Evolutionary conservation across 331 rosid species (phyloP).

Genomic region (Rhamnella rubrinervis): DNA sequence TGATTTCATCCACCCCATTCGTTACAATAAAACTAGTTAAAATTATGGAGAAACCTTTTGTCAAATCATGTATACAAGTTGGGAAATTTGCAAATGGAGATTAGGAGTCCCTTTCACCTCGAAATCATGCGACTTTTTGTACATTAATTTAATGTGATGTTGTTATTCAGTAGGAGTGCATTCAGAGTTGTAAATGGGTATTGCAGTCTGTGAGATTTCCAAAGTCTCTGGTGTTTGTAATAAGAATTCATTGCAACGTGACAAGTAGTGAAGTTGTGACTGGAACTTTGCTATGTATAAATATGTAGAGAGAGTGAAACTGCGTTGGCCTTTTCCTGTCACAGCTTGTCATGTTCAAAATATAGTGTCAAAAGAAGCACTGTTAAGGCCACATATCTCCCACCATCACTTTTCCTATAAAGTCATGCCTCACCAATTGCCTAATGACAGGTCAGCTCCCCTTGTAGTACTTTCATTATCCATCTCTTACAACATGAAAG

Average conservation of each 20-base stretch:
- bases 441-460: slow-evolving; percentile 9
- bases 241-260: too few relatives aligned
- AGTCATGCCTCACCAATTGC: not conserved
- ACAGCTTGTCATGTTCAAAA: not conserved
- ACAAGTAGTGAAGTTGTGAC: too few relatives aligned
- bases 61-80: too few relatives aligned
- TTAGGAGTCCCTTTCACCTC: not conserved
- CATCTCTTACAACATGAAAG: too few relatives aligned
- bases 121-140: too few relatives aligned
- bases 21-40: not conserved
- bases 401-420: not conserved
- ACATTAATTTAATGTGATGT: not conserved
- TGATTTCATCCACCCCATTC: slow-evolving; percentile 20
- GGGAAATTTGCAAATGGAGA: not conserved
- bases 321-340: not conserved
- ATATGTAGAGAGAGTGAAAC: too few relatives aligned
- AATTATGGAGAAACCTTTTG: not conserved
- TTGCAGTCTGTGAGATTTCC: too few relatives aligned
- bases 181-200: not conserved
- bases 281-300: too few relatives aligned
- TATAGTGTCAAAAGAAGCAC: not conserved
- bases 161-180: not conserved
- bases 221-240: too few relatives aligned
- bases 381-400: not conserved
- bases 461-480: not conserved